Base-by-base conservation (phyloP, 345 rosid species). In the Cardamine occulta region DNA sequence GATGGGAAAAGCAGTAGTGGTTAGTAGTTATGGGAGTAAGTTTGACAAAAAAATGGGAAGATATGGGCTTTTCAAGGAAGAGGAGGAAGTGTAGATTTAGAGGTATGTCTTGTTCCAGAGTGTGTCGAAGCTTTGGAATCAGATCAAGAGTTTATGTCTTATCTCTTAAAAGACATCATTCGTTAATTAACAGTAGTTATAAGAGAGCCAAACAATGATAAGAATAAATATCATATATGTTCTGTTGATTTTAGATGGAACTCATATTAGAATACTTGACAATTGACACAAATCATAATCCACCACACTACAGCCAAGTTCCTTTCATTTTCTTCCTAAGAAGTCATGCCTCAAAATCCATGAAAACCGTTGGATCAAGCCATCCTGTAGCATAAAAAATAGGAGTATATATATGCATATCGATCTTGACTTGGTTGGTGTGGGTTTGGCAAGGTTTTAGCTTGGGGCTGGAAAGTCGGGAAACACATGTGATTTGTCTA, bases 61-160 rank as follows among this genome's bases (percentile, higher is more conserved):
- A 2, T 37, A 9, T 10, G 40, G 39, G 39, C 39, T 32, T 34
- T 7, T 29, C 32, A 1, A 29, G 32, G 32, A 29, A 24, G 26
- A 24, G 26, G 32, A 29, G 32, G 32, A 29, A 5, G 32, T 4
- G 31, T 28, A 28, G 74, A 91, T 17, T 78, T 88, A 66, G 93
- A 86, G 75, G 55, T 88, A 6, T 2, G 4, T 28, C 29, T 28
- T 28, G 4, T 28, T 3, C 29, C 81, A 2, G 62, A 63, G 23
- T 73, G 63, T 4, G 84, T 86, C 88, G 48, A 63, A 7, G 6
- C 23, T 60, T 81, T 88, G 55, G 87, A 85, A 80, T 63, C 80
- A 14, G 84, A 80, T 61, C 42, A 74, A 7, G 83, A 80, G 60
- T 80, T 85, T 76, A 47, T 84, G 60, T 68, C 60, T 63, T 23